Percentiles rank a stretch among this genome's conserved stretches.
Conservation (phyloP, 805 yeast genomes). For the Wickerhamiella siamensis region DNA sequence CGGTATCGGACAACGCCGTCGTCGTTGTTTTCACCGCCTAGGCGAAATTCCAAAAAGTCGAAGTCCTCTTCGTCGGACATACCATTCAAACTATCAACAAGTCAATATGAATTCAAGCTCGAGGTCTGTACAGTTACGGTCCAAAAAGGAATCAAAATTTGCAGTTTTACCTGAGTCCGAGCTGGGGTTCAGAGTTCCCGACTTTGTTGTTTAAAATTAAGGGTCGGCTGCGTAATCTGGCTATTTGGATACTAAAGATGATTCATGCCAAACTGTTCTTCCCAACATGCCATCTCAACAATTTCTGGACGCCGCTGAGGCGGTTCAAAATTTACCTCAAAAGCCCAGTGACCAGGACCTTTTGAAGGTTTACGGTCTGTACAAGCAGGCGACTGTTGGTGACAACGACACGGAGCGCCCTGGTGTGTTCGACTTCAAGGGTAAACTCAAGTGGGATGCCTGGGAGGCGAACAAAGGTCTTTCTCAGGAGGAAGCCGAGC, state of each 20-base stretch:
- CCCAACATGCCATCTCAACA: constrained; percentile 26
- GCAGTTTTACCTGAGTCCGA: too few relatives aligned
- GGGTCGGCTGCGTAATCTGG: neutral
- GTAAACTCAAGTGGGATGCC: constrained; percentile 95
- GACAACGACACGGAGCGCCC: constrained; percentile 84
- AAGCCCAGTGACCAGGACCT: constrained; percentile 82
- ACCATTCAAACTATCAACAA: too few relatives aligned
- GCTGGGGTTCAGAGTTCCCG: too few relatives aligned
- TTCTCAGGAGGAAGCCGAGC: constrained; percentile 81
- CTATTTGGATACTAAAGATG: neutral
- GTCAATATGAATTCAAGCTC: too few relatives aligned
- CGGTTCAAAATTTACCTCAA: constrained; percentile 57
- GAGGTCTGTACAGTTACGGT: too few relatives aligned
- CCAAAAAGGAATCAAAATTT: too few relatives aligned
- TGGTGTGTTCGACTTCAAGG: constrained; percentile 82
- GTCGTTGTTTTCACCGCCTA: constrained; percentile 16
- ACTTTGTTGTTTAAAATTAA: too few relatives aligned
- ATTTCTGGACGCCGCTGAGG: constrained; percentile 42
- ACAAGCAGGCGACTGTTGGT: constrained; percentile 94
- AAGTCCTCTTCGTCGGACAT: constrained; percentile 21
- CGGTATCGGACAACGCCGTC: constrained; percentile 16
- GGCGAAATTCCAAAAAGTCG: constrained; percentile 27
- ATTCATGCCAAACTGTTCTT: neutral
- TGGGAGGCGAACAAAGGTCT: constrained; percentile 81
- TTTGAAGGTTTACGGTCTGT: constrained; percentile 75